Percentiles rank a stretch among this genome's conserved stretches.
These are phyloP conservation scores for Proliferodiscus dingleyae DNA, from an alignment of 2,329 filamentous ascomycete genomes.

Conservation along the genomic window DNA sequence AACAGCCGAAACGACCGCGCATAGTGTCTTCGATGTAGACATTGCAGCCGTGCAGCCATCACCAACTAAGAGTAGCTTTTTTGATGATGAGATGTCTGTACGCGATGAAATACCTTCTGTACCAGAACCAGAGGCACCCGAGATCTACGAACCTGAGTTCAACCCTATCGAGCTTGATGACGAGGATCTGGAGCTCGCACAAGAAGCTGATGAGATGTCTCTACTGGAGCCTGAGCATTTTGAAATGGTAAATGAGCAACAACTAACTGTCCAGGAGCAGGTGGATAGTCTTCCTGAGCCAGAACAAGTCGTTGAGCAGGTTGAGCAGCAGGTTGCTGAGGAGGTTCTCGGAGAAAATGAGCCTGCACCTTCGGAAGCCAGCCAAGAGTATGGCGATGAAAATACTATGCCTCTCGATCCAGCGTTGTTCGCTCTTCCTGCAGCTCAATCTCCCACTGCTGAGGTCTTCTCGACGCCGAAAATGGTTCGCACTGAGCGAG, in stretches of 20 bases:
- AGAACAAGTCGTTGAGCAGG: neutral
- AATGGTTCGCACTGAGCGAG: conserved; percentile 30
- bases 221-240: conserved; percentile 40
- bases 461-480: conserved; percentile 24
- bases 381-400: conserved; percentile 64
- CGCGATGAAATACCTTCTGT: conserved; percentile 35
- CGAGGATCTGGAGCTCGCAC: conserved; percentile 53
- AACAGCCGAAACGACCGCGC: conserved; percentile 1
- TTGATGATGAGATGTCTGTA: conserved; percentile 57
- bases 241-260: conserved; percentile 1
- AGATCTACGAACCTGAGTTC: conserved; percentile 34
- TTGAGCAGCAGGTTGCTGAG: neutral
- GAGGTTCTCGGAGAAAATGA: conserved; percentile 28
- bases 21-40: neutral
- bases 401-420: conserved; percentile 56
- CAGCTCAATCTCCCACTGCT: conserved; percentile 2
- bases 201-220: conserved; percentile 58
- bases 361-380: conserved; percentile 53
- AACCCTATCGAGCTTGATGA: conserved; percentile 44
- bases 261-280: neutral
- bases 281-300: conserved; percentile 1
- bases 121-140: conserved; percentile 32
- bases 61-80: conserved; percentile 46
- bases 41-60: conserved; percentile 15
- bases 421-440: conserved; percentile 32